These are phyloP conservation scores for Perilla frutescens DNA, from an alignment of 257 asterid genomes.

Conservation along the genomic window DNA sequence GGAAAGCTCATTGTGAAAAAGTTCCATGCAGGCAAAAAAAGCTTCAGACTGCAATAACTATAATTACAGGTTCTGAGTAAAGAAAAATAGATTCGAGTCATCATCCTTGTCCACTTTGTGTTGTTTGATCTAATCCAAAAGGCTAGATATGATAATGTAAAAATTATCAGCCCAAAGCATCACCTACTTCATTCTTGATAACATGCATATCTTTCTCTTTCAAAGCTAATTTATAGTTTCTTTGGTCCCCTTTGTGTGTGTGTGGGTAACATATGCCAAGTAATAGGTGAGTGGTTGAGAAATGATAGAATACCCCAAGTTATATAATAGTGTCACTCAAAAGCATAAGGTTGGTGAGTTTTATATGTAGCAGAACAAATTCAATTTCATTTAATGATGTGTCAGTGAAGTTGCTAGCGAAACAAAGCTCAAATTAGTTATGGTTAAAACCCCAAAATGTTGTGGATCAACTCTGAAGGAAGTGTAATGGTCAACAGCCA, in stretches of 20 bases:
- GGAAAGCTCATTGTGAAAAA: background rate
- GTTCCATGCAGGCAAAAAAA: background rate
- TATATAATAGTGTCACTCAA: background rate
- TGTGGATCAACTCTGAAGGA: background rate
- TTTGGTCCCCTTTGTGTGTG: no score
- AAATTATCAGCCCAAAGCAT: slow-evolving; percentile 4
- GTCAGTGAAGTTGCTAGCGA: slow-evolving; percentile 5
- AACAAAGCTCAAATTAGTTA: background rate
- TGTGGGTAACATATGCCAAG: no score
- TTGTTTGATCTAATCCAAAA: background rate
- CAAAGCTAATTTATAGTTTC: no score
- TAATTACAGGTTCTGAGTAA: background rate
- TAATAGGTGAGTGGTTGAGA: background rate
- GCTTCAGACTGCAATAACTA: background rate
- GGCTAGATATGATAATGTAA: background rate
- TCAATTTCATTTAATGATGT: slow-evolving; percentile 5
- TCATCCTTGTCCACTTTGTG: slow-evolving; percentile 2
- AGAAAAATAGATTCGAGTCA: background rate
- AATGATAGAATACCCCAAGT: background rate
- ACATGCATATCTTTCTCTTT: no score
- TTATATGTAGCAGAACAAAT: background rate
- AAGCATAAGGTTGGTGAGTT: background rate
- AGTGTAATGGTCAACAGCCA: background rate
- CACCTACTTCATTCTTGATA: no score
- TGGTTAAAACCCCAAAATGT: background rate